A percentile compares a stretch with the other conserved stretches of the same genome.
Conservation (phyloP, 2,329 filamentous ascomycete genomes). For the Mycosphaerella sp. region DNA sequence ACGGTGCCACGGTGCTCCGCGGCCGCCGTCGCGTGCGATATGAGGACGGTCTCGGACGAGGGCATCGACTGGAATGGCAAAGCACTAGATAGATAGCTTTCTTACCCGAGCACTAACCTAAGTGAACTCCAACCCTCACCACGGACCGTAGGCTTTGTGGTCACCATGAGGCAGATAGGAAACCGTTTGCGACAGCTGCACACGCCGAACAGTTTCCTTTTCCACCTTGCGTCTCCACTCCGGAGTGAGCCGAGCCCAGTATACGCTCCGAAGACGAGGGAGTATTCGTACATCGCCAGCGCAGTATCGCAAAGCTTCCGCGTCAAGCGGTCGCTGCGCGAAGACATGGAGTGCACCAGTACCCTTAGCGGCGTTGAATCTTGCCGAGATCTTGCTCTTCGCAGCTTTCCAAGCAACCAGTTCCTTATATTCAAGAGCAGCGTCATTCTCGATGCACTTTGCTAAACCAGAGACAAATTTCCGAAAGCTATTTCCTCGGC, state of each 20-base stretch:
- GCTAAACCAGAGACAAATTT: slow-evolving; percentile 34
- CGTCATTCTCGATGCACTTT: slow-evolving; percentile 37
- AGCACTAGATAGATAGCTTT: background rate
- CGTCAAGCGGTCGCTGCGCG: slow-evolving; percentile 40
- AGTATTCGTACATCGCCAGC: slow-evolving; percentile 41
- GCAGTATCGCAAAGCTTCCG: slow-evolving; percentile 43
- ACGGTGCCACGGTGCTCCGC: no score
- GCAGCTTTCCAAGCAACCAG: slow-evolving; percentile 25
- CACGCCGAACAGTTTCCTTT: background rate
- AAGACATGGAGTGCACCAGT: slow-evolving; percentile 45
- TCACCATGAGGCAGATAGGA: background rate
- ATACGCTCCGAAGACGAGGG: slow-evolving; percentile 29
- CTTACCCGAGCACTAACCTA: background rate
- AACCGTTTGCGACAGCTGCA: background rate
- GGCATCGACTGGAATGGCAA: no score
- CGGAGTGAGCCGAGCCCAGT: slow-evolving; percentile 27
- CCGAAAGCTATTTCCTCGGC: slow-evolving; percentile 9
- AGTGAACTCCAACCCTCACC: background rate
- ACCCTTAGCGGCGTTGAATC: slow-evolving; percentile 42
- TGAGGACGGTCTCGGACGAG: no score
- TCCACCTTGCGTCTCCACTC: slow-evolving; percentile 13
- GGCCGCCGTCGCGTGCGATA: no score
- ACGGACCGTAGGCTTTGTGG: background rate
- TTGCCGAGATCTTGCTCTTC: slow-evolving; percentile 36
- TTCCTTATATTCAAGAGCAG: slow-evolving; percentile 12